Evolutionary conservation across 345 rosid genomes (phyloP).

Genomic region (Lepidium africanum): DNA sequence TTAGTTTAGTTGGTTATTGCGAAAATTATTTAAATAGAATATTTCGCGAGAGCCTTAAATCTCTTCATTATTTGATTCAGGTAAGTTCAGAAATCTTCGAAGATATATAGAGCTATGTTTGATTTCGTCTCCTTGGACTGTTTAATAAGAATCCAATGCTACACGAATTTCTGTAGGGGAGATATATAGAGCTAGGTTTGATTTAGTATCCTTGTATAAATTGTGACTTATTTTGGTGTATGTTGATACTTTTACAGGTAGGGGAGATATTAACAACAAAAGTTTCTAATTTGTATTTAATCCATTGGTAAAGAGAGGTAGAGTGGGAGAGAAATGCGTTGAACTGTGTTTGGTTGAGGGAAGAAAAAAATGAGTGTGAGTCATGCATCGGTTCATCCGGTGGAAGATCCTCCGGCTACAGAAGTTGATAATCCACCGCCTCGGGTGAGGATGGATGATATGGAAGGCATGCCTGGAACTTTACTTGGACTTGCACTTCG

Average conservation of each 20-base stretch:
- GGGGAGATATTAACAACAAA: background rate
- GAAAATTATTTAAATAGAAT: background rate
- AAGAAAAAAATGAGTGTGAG: slow-evolving; percentile 73
- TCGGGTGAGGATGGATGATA: slow-evolving; percentile 63
- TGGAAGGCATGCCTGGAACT: slow-evolving; percentile 88
- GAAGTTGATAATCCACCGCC: slow-evolving; percentile 45
- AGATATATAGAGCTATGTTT: background rate
- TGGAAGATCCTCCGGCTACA: slow-evolving; percentile 61
- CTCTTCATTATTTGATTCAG: background rate
- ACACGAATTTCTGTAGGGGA: background rate
- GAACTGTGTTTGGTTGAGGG: slow-evolving; percentile 10
- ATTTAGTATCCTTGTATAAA: background rate
- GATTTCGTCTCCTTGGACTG: background rate
- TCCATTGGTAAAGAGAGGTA: background rate
- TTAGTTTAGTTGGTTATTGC: background rate
- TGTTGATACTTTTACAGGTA: background rate
- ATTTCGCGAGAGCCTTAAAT: background rate
- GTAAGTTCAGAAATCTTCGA: background rate
- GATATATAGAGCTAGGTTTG: no score
- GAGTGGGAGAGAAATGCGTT: background rate
- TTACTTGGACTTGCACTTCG: slow-evolving; percentile 62
- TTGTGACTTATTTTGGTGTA: background rate
- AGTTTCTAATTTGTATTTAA: background rate
- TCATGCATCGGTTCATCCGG: slow-evolving; percentile 87
- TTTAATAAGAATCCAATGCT: background rate